phyloP scores from a whole-genome alignment of 495 filamentous ascomycete genomes.

The Aspergillus ostianus region DNA sequence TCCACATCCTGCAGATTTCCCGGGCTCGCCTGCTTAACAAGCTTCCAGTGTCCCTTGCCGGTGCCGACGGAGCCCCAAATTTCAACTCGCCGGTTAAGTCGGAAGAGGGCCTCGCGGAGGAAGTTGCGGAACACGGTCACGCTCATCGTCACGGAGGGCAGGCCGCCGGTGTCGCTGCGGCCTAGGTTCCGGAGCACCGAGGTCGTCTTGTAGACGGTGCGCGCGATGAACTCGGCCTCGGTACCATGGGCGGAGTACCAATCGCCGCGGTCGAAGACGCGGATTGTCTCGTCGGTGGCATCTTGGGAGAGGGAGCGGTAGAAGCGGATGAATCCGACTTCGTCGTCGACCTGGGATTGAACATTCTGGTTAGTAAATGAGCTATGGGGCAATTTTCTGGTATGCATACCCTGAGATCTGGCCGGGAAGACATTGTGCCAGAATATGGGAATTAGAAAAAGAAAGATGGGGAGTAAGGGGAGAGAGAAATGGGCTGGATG shows the following conservation, averaged over 20 bases:
- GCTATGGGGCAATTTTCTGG: not conserved
- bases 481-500: conserved; percentile 8
- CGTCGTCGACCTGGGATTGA: conserved; percentile 77
- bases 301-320: conserved; percentile 75
- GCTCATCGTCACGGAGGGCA: conserved; percentile 92
- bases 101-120: conserved; percentile 89
- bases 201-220: conserved; percentile 95
- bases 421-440: conserved; percentile 77
- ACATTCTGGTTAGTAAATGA: not conserved
- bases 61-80: conserved; percentile 69
- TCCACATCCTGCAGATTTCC: conserved; percentile 97
- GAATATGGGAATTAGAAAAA: conserved; percentile 15
- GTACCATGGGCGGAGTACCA: conserved; percentile 93
- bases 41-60: conserved; percentile 84
- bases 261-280: conserved; percentile 91
- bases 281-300: conserved; percentile 62
- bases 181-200: conserved; percentile 91
- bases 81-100: conserved; percentile 84
- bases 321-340: conserved; percentile 92
- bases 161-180: conserved; percentile 71
- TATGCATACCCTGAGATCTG: conserved; percentile 75
- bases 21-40: conserved; percentile 86
- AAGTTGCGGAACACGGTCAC: conserved; percentile 94
- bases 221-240: conserved; percentile 91
- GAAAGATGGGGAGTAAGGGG: not conserved